A percentile compares a stretch with the other conserved stretches of the same genome.
phyloP scores from a whole-genome alignment of 768 basidiomycete species.

The Agaricus sinodeliciosus region DNA sequence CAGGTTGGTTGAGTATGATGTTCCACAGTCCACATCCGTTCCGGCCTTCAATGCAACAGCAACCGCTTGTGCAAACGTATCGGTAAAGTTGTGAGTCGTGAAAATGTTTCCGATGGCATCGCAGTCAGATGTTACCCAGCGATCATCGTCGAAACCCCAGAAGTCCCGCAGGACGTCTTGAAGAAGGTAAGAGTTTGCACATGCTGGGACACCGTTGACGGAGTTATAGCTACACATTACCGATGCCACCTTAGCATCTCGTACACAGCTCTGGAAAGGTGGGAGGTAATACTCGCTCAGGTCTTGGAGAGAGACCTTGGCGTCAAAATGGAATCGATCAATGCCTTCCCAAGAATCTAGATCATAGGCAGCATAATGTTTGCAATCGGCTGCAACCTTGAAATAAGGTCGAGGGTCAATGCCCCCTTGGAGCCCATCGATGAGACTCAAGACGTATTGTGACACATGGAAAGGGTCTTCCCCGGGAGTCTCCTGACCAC shows the following conservation, averaged over 20 bases:
- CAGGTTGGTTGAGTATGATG: conserved; percentile 36
- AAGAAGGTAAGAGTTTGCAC: conserved; percentile 46
- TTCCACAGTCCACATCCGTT: conserved; percentile 51
- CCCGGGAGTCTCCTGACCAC: conserved; percentile 57
- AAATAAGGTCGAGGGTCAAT: conserved; percentile 43
- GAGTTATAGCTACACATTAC: conserved; percentile 62
- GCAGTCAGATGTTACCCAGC: conserved; percentile 55
- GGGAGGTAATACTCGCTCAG: conserved; percentile 50
- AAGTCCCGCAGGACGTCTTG: conserved; percentile 43
- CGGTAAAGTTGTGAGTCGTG: conserved; percentile 41
- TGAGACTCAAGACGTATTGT: conserved; percentile 47
- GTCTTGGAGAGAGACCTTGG: conserved; percentile 47
- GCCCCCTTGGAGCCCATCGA: conserved; percentile 52
- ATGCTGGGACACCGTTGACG: conserved; percentile 52
- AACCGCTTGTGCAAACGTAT: conserved; percentile 37
- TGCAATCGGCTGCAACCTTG: conserved; percentile 52
- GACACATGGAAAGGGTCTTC: conserved; percentile 51
- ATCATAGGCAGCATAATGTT: conserved; percentile 56
- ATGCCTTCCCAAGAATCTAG: conserved; percentile 50
- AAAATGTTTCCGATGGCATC: conserved; percentile 48
- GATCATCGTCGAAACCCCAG: conserved; percentile 41
- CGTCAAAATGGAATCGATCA: conserved; percentile 43
- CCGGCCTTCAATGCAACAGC: conserved; percentile 46
- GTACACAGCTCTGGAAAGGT: conserved; percentile 52
- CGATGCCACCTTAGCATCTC: conserved; percentile 53